Evolutionary conservation across 2,329 filamentous ascomycete species (phyloP).

Genomic region (Phaeosphaeriaceae sp.): DNA sequence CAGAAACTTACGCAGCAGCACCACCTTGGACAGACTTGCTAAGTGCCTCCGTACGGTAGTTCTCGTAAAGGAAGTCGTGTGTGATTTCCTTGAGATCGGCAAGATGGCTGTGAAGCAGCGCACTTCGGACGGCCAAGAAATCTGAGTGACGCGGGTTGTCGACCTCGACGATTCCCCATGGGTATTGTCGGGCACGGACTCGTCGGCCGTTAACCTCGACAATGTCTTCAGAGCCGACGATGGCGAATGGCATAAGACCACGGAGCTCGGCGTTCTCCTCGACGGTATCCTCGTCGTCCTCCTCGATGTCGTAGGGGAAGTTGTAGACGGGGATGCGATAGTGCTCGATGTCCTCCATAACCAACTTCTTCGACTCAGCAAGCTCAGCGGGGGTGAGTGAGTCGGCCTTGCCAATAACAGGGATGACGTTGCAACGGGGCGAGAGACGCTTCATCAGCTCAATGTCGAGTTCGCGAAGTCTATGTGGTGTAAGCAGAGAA

Average conservation of each 20-base stretch:
- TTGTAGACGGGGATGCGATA: slow-evolving; percentile 99
- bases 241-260: slow-evolving; percentile 98
- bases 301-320: slow-evolving; percentile 99
- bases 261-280: slow-evolving; percentile 98
- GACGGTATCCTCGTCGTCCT: slow-evolving; percentile 98
- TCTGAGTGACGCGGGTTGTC: slow-evolving; percentile 99
- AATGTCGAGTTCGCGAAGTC: slow-evolving; percentile 97
- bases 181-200: slow-evolving; percentile 95
- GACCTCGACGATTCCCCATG: slow-evolving; percentile 98
- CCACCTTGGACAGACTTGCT: slow-evolving; percentile 98
- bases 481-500: slow-evolving; percentile 48
- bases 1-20: slow-evolving; percentile 77
- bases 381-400: slow-evolving; percentile 95
- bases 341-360: slow-evolving; percentile 99
- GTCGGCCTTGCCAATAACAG: slow-evolving; percentile 97
- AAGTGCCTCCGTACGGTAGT: slow-evolving; percentile 99
- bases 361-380: slow-evolving; percentile 98
- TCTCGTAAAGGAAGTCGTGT: slow-evolving; percentile 99
- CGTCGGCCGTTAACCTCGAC: slow-evolving; percentile 92
- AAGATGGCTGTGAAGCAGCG: slow-evolving; percentile 95
- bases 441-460: slow-evolving; percentile 99
- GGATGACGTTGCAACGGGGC: slow-evolving; percentile 97
- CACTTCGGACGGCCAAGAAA: slow-evolving; percentile 96
- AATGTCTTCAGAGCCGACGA: slow-evolving; percentile 95
- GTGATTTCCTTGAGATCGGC: slow-evolving; percentile 99